Percentiles rank a stretch among this genome's conserved stretches.
These are phyloP conservation scores for Sporothrix phasma DNA, from an alignment of 2,329 filamentous ascomycete genomes.

Conservation along the genomic window DNA sequence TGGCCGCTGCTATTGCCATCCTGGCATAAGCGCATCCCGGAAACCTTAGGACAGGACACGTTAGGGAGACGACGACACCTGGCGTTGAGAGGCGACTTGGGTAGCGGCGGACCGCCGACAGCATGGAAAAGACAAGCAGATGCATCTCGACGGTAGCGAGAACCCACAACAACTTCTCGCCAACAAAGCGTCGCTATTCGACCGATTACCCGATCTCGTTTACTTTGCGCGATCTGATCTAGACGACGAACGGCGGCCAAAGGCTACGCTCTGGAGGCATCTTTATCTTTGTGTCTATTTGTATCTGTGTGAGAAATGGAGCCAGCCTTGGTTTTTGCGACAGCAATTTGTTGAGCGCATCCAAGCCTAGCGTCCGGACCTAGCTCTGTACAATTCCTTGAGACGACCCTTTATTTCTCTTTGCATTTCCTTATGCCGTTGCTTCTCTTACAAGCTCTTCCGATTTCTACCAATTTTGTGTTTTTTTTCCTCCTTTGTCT, in stretches of 20 bases:
- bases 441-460: background rate
- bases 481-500: background rate
- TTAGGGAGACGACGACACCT: conserved; percentile 9
- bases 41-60: background rate
- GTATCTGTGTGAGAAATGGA: background rate
- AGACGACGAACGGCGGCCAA: background rate
- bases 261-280: background rate
- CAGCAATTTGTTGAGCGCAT: background rate
- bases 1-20: conserved; percentile 33
- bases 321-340: background rate
- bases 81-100: background rate
- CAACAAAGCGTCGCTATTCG: background rate
- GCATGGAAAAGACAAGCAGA: background rate
- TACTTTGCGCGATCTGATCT: background rate
- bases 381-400: background rate
- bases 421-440: background rate
- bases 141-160: background rate
- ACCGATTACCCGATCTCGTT: background rate
- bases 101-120: no score
- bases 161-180: background rate
- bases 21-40: conserved; percentile 26
- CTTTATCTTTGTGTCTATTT: conserved; percentile 3
- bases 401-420: background rate
- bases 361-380: background rate
- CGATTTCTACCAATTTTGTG: background rate